A percentile compares a stretch with the other conserved stretches of the same genome.
Conservation (phyloP, 2,329 filamentous ascomycete species). For the Botryosphaeria agaves region DNA sequence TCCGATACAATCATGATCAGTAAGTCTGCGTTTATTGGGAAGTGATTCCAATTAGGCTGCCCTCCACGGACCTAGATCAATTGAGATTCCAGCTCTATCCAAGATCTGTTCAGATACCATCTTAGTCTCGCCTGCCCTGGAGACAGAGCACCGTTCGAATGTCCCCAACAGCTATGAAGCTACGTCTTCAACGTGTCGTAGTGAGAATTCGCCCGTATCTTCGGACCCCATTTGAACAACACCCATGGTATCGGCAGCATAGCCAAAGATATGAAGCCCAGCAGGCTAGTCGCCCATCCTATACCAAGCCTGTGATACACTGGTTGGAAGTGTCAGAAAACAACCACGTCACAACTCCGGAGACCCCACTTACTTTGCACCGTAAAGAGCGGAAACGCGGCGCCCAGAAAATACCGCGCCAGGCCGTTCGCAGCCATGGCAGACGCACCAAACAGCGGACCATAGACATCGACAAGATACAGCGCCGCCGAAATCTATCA, state of each 20-base stretch:
- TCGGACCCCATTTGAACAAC: slow-evolving; percentile 11
- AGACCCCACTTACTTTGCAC: slow-evolving; percentile 30
- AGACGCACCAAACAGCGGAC: slow-evolving; percentile 36
- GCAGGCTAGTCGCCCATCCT: slow-evolving; percentile 19
- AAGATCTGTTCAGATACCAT: too few species aligned
- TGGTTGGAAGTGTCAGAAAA: background rate
- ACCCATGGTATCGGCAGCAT: slow-evolving; percentile 20
- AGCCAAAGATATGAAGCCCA: slow-evolving; percentile 20
- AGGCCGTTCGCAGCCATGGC: slow-evolving; percentile 43
- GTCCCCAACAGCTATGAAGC: background rate
- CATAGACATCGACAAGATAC: slow-evolving; percentile 40
- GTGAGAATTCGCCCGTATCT: slow-evolving; percentile 6
- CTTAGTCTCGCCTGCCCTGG: too few species aligned
- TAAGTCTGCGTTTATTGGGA: too few species aligned
- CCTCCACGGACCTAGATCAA: too few species aligned
- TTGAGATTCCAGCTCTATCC: too few species aligned
- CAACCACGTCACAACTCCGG: slow-evolving; percentile 1
- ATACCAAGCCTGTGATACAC: slow-evolving; percentile 1
- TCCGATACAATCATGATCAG: too few species aligned
- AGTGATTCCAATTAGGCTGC: too few species aligned
- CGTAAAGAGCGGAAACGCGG: slow-evolving; percentile 43
- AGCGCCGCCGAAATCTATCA: slow-evolving; percentile 10
- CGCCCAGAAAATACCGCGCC: slow-evolving; percentile 36
- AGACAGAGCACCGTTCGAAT: too few species aligned
- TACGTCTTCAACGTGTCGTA: slow-evolving; percentile 1